Evolutionary conservation across 2,329 filamentous ascomycete species (phyloP).

Genomic region (Ophiostoma himal-ulmi): DNA sequence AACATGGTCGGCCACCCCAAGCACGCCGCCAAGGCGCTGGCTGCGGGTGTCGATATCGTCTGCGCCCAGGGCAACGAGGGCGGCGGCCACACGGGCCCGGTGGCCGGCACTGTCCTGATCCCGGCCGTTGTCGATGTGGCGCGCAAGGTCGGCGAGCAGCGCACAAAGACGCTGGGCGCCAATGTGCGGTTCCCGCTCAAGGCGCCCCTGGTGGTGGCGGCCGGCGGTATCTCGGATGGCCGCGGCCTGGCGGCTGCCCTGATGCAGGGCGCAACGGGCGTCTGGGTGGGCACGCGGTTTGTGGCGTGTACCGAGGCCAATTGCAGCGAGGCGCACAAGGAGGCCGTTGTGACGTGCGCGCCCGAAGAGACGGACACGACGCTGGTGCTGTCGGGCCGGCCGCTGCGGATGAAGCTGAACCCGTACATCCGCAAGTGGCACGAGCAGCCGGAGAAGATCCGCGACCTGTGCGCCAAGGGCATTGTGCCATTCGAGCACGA

Average conservation of each 20-base stretch:
- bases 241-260: slow-evolving; percentile 71
- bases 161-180: slow-evolving; percentile 34
- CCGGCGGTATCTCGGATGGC: slow-evolving; percentile 81
- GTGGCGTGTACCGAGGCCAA: slow-evolving; percentile 77
- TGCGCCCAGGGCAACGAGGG: slow-evolving; percentile 92
- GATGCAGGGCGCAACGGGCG: slow-evolving; percentile 81
- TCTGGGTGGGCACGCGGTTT: slow-evolving; percentile 93
- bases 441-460: slow-evolving; percentile 64
- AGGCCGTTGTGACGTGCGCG: slow-evolving; percentile 70
- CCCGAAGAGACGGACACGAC: slow-evolving; percentile 79
- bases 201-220: slow-evolving; percentile 72
- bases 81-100: slow-evolving; percentile 85
- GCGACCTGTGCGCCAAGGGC: slow-evolving; percentile 66
- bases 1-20: slow-evolving; percentile 95
- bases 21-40: slow-evolving; percentile 82
- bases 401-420: slow-evolving; percentile 73
- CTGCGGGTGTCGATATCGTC: slow-evolving; percentile 81
- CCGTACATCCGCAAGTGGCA: slow-evolving; percentile 83
- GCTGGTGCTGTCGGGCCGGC: slow-evolving; percentile 74
- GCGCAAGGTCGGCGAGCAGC: slow-evolving; percentile 49
- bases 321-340: slow-evolving; percentile 76
- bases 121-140: slow-evolving; percentile 85
- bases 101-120: slow-evolving; percentile 79
- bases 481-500: slow-evolving; percentile 78
- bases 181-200: slow-evolving; percentile 12